These are phyloP conservation scores for Sarocladium kiliense DNA, from an alignment of 2,329 filamentous ascomycete genomes.

Conservation along the genomic window DNA sequence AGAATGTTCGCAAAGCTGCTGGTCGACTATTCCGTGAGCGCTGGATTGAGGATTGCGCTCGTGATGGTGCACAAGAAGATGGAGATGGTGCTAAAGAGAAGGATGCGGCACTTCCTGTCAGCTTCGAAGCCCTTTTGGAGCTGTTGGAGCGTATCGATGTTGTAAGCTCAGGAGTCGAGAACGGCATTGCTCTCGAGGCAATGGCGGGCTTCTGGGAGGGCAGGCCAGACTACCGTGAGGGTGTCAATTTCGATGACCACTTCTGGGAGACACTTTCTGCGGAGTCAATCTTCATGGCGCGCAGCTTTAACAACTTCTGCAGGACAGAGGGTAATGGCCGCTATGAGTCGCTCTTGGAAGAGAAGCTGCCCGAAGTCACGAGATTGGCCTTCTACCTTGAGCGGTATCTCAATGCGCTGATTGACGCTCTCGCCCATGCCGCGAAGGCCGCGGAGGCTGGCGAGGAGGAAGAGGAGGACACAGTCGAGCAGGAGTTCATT, in stretches of 20 bases:
- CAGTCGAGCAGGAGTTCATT: slow-evolving; percentile 88
- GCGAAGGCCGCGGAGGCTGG: slow-evolving; percentile 50
- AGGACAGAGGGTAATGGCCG: slow-evolving; percentile 67
- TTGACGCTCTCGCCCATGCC: slow-evolving; percentile 56
- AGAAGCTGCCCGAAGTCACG: slow-evolving; percentile 93
- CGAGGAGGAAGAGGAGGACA: slow-evolving; percentile 72
- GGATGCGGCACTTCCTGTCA: slow-evolving; percentile 56
- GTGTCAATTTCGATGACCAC: slow-evolving; percentile 63
- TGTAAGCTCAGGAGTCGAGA: slow-evolving; percentile 82
- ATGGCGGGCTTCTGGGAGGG: slow-evolving; percentile 98
- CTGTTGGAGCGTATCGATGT: slow-evolving; percentile 92
- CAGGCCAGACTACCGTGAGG: slow-evolving; percentile 74
- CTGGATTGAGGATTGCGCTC: slow-evolving; percentile 97
- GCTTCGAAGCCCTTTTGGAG: slow-evolving; percentile 79
- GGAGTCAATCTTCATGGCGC: slow-evolving; percentile 83
- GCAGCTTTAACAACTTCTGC: slow-evolving; percentile 94
- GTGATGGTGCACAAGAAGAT: slow-evolving; percentile 52
- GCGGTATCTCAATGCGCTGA: slow-evolving; percentile 66
- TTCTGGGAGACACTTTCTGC: slow-evolving; percentile 80
- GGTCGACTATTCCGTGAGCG: slow-evolving; percentile 85
- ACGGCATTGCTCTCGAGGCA: slow-evolving; percentile 84
- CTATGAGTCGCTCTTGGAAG: slow-evolving; percentile 72
- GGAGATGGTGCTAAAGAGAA: slow-evolving; percentile 38
- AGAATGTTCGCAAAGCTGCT: slow-evolving; percentile 87
- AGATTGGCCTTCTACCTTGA: slow-evolving; percentile 84